phyloP scores from a whole-genome alignment of 345 rosid genomes.

The Euphorbia pulcherrima region DNA sequence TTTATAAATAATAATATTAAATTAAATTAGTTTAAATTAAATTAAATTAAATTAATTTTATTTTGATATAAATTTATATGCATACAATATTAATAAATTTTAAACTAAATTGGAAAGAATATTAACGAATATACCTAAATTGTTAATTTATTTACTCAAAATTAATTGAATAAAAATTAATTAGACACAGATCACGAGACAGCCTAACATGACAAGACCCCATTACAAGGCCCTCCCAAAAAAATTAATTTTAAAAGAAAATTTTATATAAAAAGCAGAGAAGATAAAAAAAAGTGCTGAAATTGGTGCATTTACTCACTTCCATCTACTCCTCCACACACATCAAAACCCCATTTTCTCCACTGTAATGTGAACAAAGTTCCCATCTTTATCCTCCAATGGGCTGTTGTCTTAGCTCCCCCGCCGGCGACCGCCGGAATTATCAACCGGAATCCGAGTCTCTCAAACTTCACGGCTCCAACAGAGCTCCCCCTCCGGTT shows the following conservation, averaged over 20 bases:
- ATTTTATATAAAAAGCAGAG: background rate
- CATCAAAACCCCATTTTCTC: background rate
- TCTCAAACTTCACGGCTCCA: conserved; percentile 13
- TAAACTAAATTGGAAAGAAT: too few species aligned
- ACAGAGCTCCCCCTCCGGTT: conserved; percentile 39
- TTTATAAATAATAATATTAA: too few species aligned
- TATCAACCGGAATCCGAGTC: conserved; percentile 13
- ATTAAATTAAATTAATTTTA: too few species aligned
- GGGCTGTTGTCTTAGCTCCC: conserved; percentile 80
- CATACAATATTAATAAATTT: too few species aligned
- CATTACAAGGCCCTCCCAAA: too few species aligned
- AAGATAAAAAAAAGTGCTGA: background rate
- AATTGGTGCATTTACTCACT: background rate
- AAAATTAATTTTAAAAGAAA: too few species aligned
- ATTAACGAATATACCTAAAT: too few species aligned
- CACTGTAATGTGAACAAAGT: background rate
- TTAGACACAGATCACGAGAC: background rate
- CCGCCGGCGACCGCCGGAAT: conserved; percentile 11
- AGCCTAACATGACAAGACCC: background rate
- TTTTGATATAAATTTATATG: too few species aligned
- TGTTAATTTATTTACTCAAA: too few species aligned
- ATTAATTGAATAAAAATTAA: background rate
- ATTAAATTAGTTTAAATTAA: too few species aligned
- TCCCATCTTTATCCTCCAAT: conserved; percentile 22
- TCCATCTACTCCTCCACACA: background rate